Evolutionary conservation across 192 early-diverging fungal genomes (phyloP), one percentile per base, ranked within the genome.

Genomic region (Rhizoclosmatium sp.): DNA sequence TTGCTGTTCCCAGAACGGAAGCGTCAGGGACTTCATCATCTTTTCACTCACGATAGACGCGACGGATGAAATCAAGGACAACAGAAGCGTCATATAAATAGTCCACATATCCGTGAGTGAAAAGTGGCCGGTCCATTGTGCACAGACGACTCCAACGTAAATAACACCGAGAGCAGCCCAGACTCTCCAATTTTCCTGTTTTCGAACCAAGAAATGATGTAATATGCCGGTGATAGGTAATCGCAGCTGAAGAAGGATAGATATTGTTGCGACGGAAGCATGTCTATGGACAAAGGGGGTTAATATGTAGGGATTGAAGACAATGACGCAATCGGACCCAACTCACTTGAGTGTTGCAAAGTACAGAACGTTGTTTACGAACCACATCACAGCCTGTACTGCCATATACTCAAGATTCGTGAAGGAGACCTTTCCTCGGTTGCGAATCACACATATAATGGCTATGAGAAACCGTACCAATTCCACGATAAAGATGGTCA

Each of bases 1-100:
- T 61, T 61, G 51, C 58, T 61, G 71, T n/a, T 74, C 71, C 71
- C 71, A 74, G 42, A 74, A 74, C 42, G 69, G 69, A 40, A 70
- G 42, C 31, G n/a, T 64, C 23, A 64, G 23, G 71, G n/a, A 12
- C 4, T 74, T 74, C 23, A 74, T 14, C 59, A 61, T 40, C 58
- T 64, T 65, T 41, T 74, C 71, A 41, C 23, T 65, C 31, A 61
- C 58, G 59, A 74, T 74, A 2, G 59, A 40, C 9, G 71, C 71
- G 42, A 74, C n/a, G 31, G 71, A 74, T 23, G 71, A 58, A 10
- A 40, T 10, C 31, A 74, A 16, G 56, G 71, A 58, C n/a, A 74
- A 14, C 31, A 74, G 39, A 41, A 61, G 56, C n/a, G 31, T 65
- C 59, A 41, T 2, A 23, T 4, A 21, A 31, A 74, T 65, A 9